Base-by-base conservation (phyloP, 2,329 filamentous ascomycete genomes). In the Diplodia scrobiculata region DNA sequence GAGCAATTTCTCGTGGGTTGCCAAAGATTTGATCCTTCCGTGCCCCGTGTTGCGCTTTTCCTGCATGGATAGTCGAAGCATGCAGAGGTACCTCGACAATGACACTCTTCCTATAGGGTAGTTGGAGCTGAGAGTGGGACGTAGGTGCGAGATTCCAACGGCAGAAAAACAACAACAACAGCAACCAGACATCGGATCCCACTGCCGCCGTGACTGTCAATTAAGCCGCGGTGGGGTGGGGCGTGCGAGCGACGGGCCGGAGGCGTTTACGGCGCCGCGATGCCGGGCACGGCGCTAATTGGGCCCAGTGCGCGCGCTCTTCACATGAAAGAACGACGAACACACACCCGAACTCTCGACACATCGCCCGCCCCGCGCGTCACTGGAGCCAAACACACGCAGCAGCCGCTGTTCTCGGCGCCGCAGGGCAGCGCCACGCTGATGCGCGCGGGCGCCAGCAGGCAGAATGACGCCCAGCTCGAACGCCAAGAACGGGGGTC, bases 401-500 rank as follows among this genome's bases (percentile, higher is more conserved):
- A 34, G 17, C 52, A 34, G 52, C 13, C 50, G 51, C 19, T 41
- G 53, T 41, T 58, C 34, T 13, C 53, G 9, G 53, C 10, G n/a
- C 53, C n/a, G 36, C 55, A 17, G 34, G 21, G 7, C 41, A 27
- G 36, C 55, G 55, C 55, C 55, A 45, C 29, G n/a, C 25, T 47
- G 55, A 25, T 7, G 13, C 11, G 27, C n/a, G 41, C 29, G 27
- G 34, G 58, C 19, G 13, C 21, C 17, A 50, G 27, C 17, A 32
- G 25, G 34, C 41, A 27, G 19, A 36, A 41, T 50, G 58, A 38
- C 19, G 58, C 58, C 27, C 41, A 36, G 13, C 45, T 50, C 58
- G 25, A 34, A 50, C 58, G 63, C 63, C 51, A 65, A 54, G 52
- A 52, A 50, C 58, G 58, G 58, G 58, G 58, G 58, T 50, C 58